phyloP scores from a whole-genome alignment of 495 filamentous ascomycete species.

The Talaromyces ruber region DNA sequence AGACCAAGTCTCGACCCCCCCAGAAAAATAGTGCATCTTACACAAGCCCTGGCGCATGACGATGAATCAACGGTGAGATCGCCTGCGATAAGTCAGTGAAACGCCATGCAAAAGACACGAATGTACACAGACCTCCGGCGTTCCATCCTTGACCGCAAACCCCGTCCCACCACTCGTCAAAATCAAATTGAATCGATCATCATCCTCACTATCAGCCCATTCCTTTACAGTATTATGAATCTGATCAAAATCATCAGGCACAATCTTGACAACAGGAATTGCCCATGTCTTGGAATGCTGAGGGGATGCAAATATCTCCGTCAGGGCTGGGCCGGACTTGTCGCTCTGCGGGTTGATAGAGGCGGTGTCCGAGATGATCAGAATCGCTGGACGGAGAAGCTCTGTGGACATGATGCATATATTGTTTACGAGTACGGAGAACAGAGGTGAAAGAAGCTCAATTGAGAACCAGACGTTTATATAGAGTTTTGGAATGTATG shows the following conservation, averaged over 20 bases:
- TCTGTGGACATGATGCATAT: neutral
- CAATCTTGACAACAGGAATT: constrained; percentile 58
- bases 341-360: constrained; percentile 74
- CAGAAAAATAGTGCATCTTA: constrained; percentile 30
- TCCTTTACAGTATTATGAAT: constrained; percentile 64
- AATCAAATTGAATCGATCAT: constrained; percentile 62
- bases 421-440: neutral
- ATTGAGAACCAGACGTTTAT: neutral
- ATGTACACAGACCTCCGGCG: constrained; percentile 65
- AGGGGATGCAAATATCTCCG: constrained; percentile 50
- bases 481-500: neutral
- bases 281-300: constrained; percentile 56
- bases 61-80: constrained; percentile 71
- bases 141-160: constrained; percentile 81
- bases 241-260: constrained; percentile 64
- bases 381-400: constrained; percentile 50
- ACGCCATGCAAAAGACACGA: neutral
- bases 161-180: constrained; percentile 89
- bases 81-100: constrained; percentile 43
- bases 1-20: constrained; percentile 11
- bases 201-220: constrained; percentile 56
- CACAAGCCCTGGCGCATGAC: constrained; percentile 82
- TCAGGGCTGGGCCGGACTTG: constrained; percentile 53
- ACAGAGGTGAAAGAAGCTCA: neutral
- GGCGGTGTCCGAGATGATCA: constrained; percentile 93